phyloP scores from a whole-genome alignment of 2,329 filamentous ascomycete species.

The Trichoderma sp. region DNA sequence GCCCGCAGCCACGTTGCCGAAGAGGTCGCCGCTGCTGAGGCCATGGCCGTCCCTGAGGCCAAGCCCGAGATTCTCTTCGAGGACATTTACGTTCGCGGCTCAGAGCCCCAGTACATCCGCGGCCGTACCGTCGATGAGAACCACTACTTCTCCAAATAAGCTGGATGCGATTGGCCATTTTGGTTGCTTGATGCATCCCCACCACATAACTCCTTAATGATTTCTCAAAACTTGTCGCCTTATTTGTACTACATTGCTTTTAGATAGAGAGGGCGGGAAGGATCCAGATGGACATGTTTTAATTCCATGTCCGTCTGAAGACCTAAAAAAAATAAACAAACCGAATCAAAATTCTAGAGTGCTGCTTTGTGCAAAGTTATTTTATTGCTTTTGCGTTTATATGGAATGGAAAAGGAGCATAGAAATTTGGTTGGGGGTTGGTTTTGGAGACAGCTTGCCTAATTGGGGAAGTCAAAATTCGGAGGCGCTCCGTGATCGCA shows the following conservation, averaged over 20 bases:
- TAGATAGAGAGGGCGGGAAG: constrained; percentile 28
- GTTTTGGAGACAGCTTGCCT: background rate
- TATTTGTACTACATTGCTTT: constrained; percentile 29
- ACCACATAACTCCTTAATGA: constrained; percentile 33
- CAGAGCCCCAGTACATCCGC: constrained; percentile 83
- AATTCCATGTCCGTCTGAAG: constrained; percentile 12
- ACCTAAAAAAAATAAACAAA: constrained; percentile 8
- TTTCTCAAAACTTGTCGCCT: constrained; percentile 30
- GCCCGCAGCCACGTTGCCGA: constrained; percentile 80
- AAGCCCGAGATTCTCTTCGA: constrained; percentile 85
- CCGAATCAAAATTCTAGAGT: background rate
- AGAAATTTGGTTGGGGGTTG: background rate
- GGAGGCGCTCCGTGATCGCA: constrained; percentile 13
- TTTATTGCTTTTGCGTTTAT: background rate
- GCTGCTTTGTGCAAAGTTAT: background rate
- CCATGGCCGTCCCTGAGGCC: constrained; percentile 76
- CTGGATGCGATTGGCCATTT: background rate
- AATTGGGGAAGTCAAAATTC: background rate
- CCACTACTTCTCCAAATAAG: constrained; percentile 73
- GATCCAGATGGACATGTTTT: constrained; percentile 19
- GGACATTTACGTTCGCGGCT: constrained; percentile 90
- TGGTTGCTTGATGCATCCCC: background rate
- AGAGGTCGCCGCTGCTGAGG: constrained; percentile 87
- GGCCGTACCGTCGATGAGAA: constrained; percentile 90
- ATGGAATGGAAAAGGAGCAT: background rate